phyloP scores from a whole-genome alignment of 192 early-diverging fungal genomes.

The Endogone sp. region DNA sequence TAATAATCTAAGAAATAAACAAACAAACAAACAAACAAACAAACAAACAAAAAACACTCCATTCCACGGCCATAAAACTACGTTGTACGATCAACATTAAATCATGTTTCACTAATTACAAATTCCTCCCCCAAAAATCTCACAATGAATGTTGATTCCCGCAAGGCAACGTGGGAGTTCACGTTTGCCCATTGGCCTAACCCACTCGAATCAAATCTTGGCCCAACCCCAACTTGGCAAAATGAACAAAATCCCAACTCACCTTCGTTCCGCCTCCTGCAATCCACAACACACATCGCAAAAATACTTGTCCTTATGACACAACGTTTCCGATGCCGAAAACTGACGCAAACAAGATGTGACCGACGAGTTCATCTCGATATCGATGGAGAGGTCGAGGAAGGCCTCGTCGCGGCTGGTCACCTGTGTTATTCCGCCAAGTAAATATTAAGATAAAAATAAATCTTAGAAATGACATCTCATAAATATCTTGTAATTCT shows the following conservation, averaged over 20 bases:
- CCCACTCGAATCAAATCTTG: background rate
- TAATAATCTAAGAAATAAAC: too few species aligned
- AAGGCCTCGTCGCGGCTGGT: slow-evolving; percentile 94
- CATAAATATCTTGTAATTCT: background rate
- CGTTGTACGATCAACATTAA: background rate
- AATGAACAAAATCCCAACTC: background rate
- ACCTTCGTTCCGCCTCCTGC: slow-evolving; percentile 95
- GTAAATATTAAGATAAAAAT: too few species aligned
- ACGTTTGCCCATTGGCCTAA: background rate
- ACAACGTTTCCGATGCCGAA: slow-evolving; percentile 91
- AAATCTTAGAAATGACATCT: too few species aligned
- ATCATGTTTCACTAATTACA: too few species aligned
- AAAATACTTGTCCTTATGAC: slow-evolving; percentile 97
- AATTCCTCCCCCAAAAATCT: too few species aligned
- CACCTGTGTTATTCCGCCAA: slow-evolving; percentile 54
- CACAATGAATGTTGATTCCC: too few species aligned
- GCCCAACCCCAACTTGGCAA: background rate
- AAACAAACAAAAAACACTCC: too few species aligned
- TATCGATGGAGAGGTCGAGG: slow-evolving; percentile 94
- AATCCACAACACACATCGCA: slow-evolving; percentile 92
- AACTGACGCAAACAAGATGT: slow-evolving; percentile 93
- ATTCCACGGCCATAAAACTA: background rate
- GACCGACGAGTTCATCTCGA: slow-evolving; percentile 94
- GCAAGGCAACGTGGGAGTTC: background rate
- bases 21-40: too few species aligned